Evolutionary conservation across 108 stramenopile species (phyloP), one percentile per base, ranked within the genome.

Genomic region (Skeletonema potamos): DNA sequence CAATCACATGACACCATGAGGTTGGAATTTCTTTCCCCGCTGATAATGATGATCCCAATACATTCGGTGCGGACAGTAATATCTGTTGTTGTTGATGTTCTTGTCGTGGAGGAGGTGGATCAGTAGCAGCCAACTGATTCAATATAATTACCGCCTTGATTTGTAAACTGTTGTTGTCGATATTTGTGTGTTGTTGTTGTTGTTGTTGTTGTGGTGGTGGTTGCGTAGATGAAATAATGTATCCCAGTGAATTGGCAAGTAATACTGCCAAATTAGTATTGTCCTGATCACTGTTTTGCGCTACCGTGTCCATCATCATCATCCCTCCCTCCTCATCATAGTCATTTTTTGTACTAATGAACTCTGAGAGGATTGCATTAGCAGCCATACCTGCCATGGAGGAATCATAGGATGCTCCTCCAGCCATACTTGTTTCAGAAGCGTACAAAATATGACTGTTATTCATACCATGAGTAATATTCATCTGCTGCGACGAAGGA

Each of bases 121-220:
- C 73, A 18, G 66, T 74, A 6, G 73, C 73, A 27, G 73, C 64
- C 63, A 74, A 61, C 67, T 74, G 73, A 66, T 63, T 74, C 5
- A 74, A 46, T 27, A 41, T 46, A 6, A 74, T 67, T 5, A 58
- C 65, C 28, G 73, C 58, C 41, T 61, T 63, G 37, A 61, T 37
- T 74, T 61, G 59, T 20, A 74, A 8, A 17, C 44, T 58, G n/a
- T 48, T 29, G 55, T 1, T 54, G 15, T 10, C n/a, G n/a, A n/a
- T n/a, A n/a, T n/a, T n/a, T n/a, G n/a, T n/a, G n/a, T n/a, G n/a
- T n/a, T n/a, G n/a, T n/a, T n/a, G 32, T 28, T 36, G 15, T 7
- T 71, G 5, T 0, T 30, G 20, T 29, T 30, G 28, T 4, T 48
- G 46, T 17, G 44, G 4, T 8, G 1, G 26, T 69, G 54, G 70